Evolutionary conservation across 2,329 filamentous ascomycete species (phyloP).

Genomic region (Monascus ruber): DNA sequence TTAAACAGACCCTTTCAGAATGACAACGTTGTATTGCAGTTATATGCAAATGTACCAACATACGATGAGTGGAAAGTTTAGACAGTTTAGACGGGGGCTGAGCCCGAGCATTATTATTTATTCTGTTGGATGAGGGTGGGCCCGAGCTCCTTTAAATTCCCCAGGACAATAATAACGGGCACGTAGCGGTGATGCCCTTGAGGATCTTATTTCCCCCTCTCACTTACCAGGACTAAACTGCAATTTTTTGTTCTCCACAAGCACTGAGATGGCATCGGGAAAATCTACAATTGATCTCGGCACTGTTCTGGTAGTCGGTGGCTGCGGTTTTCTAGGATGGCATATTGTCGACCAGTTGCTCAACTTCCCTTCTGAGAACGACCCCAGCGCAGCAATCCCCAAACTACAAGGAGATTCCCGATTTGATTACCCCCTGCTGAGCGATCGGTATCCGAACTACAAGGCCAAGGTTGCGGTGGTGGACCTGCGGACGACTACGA

Average conservation of each 20-base stretch:
- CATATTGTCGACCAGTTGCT: conserved; percentile 67
- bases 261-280: conserved; percentile 17
- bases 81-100: too few relatives aligned
- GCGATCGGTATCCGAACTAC: conserved; percentile 31
- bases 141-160: neutral
- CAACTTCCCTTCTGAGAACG: conserved; percentile 42
- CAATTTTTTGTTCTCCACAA: too few relatives aligned
- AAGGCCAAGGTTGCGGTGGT: conserved; percentile 53
- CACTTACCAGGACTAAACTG: too few relatives aligned
- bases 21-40: too few relatives aligned
- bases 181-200: too few relatives aligned
- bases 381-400: conserved; percentile 26
- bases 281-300: conserved; percentile 41
- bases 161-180: too few relatives aligned
- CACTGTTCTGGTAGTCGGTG: conserved; percentile 66
- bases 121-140: too few relatives aligned
- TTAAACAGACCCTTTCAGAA: too few relatives aligned
- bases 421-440: conserved; percentile 26
- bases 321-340: conserved; percentile 74
- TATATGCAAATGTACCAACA: too few relatives aligned
- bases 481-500: conserved; percentile 59
- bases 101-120: too few relatives aligned
- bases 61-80: too few relatives aligned
- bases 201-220: too few relatives aligned
- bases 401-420: conserved; percentile 23